Evolutionary conservation across 345 rosid species (phyloP).

Genomic region (Aethionema arabicum): DNA sequence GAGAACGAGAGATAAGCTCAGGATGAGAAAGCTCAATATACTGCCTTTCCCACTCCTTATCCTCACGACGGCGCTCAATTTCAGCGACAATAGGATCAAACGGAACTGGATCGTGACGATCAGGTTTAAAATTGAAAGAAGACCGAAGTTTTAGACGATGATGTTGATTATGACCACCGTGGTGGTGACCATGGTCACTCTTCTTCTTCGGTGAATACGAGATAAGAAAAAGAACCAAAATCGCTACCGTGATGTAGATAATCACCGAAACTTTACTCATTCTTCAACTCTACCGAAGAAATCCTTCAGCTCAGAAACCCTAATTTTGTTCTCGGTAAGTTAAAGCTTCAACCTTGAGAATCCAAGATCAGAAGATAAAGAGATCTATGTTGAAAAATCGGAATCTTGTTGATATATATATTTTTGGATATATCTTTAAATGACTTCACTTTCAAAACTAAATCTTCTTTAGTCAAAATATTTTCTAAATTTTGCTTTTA

Average conservation of each 20-base stretch:
- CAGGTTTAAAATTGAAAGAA: slow-evolving; percentile 47
- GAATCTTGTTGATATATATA: too few species aligned
- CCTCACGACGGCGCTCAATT: slow-evolving; percentile 73
- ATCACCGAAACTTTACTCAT: slow-evolving; percentile 48
- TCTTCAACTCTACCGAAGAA: not conserved
- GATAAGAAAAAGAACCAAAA: slow-evolving; percentile 53
- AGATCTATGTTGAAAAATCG: slow-evolving; percentile 10
- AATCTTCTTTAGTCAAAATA: not conserved
- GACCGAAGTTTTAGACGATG: slow-evolving; percentile 63
- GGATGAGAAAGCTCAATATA: slow-evolving; percentile 67
- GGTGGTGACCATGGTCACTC: slow-evolving; percentile 35
- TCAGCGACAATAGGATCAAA: slow-evolving; percentile 80
- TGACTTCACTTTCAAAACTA: too few species aligned
- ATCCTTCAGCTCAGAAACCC: slow-evolving; percentile 27
- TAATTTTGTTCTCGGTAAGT: slow-evolving; percentile 11
- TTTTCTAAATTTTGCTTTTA: too few species aligned
- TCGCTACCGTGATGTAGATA: slow-evolving; percentile 49
- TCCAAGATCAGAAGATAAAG: slow-evolving; percentile 4
- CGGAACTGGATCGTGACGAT: slow-evolving; percentile 52
- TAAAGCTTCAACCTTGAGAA: slow-evolving; percentile 12
- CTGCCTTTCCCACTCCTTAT: slow-evolving; percentile 81
- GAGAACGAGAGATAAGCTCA: slow-evolving; percentile 35
- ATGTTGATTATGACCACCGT: slow-evolving; percentile 36
- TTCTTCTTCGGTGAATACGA: slow-evolving; percentile 50
- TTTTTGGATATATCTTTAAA: too few species aligned